Conservation (phyloP, 75 land plant species). For the Chamaecyparis obtusa region DNA sequence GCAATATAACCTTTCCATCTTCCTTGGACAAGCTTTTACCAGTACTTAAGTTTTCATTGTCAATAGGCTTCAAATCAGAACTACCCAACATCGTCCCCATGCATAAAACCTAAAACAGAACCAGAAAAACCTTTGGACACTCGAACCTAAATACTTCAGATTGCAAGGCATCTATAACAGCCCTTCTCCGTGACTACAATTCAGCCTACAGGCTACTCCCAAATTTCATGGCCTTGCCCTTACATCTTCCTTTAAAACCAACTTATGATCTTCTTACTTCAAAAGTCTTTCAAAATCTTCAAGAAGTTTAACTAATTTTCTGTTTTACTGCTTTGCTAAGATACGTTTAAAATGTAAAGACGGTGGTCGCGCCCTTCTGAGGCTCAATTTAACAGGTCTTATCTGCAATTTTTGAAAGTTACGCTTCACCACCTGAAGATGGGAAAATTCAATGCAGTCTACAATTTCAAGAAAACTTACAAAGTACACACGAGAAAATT, state of each 20-base stretch:
- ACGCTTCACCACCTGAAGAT: neutral
- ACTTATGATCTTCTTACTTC: neutral
- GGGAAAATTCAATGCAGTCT: neutral
- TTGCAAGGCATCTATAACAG: neutral
- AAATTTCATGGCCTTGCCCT: neutral
- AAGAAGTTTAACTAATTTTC: neutral
- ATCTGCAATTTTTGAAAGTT: neutral
- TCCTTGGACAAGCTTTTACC: neutral
- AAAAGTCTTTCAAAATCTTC: neutral
- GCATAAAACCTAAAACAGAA: neutral
- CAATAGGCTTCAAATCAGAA: neutral
- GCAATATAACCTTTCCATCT: constrained; percentile 18
- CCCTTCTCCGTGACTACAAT: neutral
- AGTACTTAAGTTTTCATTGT: neutral
- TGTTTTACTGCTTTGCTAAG: no score
- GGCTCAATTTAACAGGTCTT: neutral
- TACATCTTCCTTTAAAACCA: neutral
- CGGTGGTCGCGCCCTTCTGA: neutral
- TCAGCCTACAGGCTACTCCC: neutral
- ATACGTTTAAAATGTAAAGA: neutral
- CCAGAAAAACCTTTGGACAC: neutral
- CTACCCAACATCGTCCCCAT: neutral
- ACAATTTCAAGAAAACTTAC: no score
- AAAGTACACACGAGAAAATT: no score
- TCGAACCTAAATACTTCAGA: neutral